Base-by-base conservation (phyloP, 805 yeast species). In the Candida nanaspora region DNA sequence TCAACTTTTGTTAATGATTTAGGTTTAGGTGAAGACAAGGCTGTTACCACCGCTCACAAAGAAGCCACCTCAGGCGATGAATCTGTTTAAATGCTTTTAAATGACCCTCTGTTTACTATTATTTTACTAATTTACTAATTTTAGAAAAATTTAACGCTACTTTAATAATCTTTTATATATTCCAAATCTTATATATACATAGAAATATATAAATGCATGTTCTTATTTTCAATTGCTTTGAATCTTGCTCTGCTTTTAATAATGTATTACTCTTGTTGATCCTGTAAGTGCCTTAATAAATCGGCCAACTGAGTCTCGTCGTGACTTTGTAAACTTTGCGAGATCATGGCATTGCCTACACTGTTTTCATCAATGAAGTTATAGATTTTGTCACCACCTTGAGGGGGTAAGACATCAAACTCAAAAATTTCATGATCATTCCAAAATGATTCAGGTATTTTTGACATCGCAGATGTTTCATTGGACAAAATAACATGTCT, bases 391-490 rank as follows among this genome's bases (percentile, higher is more conserved):
- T 64, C 71, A 18, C 79, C 76, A 7, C 61, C 59, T 16, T 50
- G 51, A 1, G 94, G 93, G 2, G 94, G 89, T 19, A 84, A 56
- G 2, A 82, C 72, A 57, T 84, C 94, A 53, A 73, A 84, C 48
- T 84, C 94, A 52, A 66, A 77, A 14, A 79, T 69, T 41, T 81
- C 82, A 41, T 79, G 69, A 21, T 72, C 55, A 2, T 72, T 70
- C 84, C 87, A 84, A 20, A 82, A 68, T 2, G 59, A 49, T 21
- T 68, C 52, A 1, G 94, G 94, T 20, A 83, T 66, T 47, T 75
- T 73, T 1, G 86, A 85, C 83, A 84, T 78, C 1, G 81, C 70
- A 33, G 76, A 71, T 20, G 76, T 77, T 56, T 83, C 93, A 15
- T 83, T 85, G 0, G 88, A 80, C 33, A 84, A 59, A 26, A 84